A percentile compares a stretch with the other conserved stretches of the same genome.
Evolutionary conservation across 345 rosid genomes (phyloP).

Genomic region (Gossypium arboreum): DNA sequence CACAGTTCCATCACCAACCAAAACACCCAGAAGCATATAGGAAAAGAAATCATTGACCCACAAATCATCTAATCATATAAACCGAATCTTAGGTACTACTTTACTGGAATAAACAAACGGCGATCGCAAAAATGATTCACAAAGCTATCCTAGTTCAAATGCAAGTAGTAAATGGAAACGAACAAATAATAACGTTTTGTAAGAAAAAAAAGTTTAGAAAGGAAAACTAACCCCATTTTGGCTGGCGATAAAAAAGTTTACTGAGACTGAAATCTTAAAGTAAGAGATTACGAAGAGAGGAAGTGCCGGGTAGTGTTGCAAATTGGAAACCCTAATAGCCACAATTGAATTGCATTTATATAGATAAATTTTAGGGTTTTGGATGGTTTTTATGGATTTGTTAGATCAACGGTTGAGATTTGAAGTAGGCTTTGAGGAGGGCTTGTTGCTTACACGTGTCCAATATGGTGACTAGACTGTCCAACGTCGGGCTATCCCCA

Average conservation of each 20-base stretch:
- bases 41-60: not conserved
- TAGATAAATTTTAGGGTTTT: not conserved
- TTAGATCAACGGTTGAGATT: not conserved
- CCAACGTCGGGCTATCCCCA: not conserved
- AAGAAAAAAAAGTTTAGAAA: not conserved
- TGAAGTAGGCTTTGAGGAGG: not conserved
- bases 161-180: not conserved
- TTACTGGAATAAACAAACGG: not conserved
- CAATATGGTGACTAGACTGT: not conserved
- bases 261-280: not conserved
- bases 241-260: not conserved
- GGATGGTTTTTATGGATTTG: not conserved
- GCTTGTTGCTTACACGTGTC: not conserved
- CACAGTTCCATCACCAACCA: not conserved
- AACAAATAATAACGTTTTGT: not conserved
- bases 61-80: not conserved
- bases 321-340: slow-evolving; percentile 14
- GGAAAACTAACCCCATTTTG: slow-evolving; percentile 25
- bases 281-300: not conserved
- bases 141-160: not conserved
- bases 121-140: not conserved
- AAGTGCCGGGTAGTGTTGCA: slow-evolving; percentile 3
- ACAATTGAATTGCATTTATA: not conserved
- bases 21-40: not conserved
- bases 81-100: not conserved